Conservation (phyloP, 2,329 filamentous ascomycete species). For the Pyrenophora teres region DNA sequence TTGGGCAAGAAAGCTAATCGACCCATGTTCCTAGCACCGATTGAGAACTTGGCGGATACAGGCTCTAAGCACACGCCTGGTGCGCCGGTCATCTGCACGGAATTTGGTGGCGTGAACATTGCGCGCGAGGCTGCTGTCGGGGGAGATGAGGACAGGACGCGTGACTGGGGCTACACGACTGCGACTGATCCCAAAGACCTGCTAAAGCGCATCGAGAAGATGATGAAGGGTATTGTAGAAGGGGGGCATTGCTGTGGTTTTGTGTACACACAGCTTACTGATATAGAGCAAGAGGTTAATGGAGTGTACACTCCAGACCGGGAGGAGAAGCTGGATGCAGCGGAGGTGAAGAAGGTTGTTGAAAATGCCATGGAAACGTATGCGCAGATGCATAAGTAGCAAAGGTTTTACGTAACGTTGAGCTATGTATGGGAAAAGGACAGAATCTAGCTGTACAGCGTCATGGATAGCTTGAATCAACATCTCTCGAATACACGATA, state of each 20-base stretch:
- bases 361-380: slow-evolving; percentile 48
- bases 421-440: too few relatives aligned
- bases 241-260: slow-evolving; percentile 64
- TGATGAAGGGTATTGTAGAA: slow-evolving; percentile 63
- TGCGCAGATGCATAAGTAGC: slow-evolving; percentile 21
- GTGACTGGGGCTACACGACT: slow-evolving; percentile 69
- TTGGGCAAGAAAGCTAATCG: slow-evolving; percentile 58
- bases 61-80: slow-evolving; percentile 59
- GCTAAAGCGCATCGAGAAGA: slow-evolving; percentile 61
- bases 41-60: slow-evolving; percentile 34
- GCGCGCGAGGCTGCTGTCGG: slow-evolving; percentile 48
- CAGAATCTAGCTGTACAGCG: too few relatives aligned
- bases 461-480: slow-evolving; percentile 47
- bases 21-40: slow-evolving; percentile 60
- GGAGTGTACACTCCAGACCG: slow-evolving; percentile 68
- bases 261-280: slow-evolving; percentile 68
- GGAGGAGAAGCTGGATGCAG: slow-evolving; percentile 61
- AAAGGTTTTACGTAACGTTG: too few relatives aligned
- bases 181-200: slow-evolving; percentile 65
- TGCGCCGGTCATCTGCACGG: slow-evolving; percentile 67
- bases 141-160: slow-evolving; percentile 50
- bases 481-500: slow-evolving; percentile 96
- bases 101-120: slow-evolving; percentile 72
- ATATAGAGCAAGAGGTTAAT: slow-evolving; percentile 71
- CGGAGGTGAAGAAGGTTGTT: slow-evolving; percentile 62